phyloP scores from a whole-genome alignment of 345 rosid genomes.

The Aquilaria sinensis region DNA sequence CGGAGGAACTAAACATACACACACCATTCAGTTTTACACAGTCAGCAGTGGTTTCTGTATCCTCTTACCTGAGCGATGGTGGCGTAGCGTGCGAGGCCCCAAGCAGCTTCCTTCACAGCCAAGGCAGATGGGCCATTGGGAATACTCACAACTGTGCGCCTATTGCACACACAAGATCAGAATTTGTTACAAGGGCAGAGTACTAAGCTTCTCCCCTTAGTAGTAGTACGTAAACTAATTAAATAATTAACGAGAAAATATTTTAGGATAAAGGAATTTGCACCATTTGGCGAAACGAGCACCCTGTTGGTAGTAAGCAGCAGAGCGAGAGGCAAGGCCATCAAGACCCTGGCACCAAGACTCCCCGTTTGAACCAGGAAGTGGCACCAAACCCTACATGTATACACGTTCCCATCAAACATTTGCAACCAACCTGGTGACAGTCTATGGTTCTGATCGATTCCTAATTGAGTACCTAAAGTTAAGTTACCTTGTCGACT shows the following conservation, averaged over 20 bases:
- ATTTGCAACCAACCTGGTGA: not conserved
- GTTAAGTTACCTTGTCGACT: conserved; percentile 73
- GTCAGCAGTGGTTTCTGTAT: not conserved
- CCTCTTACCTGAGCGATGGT: conserved; percentile 74
- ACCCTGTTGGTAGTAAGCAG: conserved; percentile 99
- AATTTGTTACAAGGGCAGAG: not conserved
- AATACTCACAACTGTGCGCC: conserved; percentile 99
- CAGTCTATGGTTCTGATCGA: not conserved
- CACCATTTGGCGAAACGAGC: conserved; percentile 99
- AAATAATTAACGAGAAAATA: not conserved
- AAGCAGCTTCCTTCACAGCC: conserved; percentile 97
- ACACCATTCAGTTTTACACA: no score
- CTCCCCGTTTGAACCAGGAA: conserved; percentile 82
- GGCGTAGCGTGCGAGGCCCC: conserved; percentile 99
- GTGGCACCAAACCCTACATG: conserved; percentile 90
- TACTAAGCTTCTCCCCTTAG: not conserved
- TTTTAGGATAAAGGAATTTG: not conserved
- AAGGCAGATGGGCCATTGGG: conserved; percentile 95
- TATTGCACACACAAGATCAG: conserved; percentile 22
- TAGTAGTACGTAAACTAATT: no score
- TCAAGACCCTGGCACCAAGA: conserved; percentile 99
- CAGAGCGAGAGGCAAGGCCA: conserved; percentile 87
- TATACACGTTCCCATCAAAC: conserved; percentile 11
- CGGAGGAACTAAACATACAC: not conserved
- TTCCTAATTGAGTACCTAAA: not conserved